Evolutionary conservation across 352 stramenopile genomes (phyloP).

Genomic region (Phytophthora brassicae): DNA sequence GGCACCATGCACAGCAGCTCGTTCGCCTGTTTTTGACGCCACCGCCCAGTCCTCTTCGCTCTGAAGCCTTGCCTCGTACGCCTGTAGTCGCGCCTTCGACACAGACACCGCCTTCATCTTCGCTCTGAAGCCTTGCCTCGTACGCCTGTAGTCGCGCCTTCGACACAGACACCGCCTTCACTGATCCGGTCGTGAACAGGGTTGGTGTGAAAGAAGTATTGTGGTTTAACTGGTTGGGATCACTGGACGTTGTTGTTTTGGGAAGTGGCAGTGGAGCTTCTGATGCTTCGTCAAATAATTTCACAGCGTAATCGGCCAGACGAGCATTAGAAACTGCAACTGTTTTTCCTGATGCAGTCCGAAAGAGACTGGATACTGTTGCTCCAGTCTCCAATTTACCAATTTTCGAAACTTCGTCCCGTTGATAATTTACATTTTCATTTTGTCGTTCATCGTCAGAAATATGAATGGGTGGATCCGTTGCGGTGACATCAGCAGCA

Average conservation of each 20-base stretch:
- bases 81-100: conserved; percentile 15
- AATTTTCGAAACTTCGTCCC: background rate
- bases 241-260: background rate
- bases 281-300: background rate
- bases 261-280: background rate
- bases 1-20: background rate
- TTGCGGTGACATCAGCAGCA: background rate
- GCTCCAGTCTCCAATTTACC: background rate
- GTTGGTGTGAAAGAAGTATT: background rate
- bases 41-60: background rate
- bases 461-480: background rate
- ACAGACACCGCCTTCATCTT: conserved; percentile 16
- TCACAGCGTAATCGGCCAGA: background rate
- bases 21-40: background rate
- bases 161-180: background rate
- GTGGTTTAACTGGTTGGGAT: background rate
- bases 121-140: background rate
- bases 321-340: background rate
- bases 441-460: background rate
- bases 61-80: conserved; percentile 19
- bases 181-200: background rate
- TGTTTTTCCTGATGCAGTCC: background rate
- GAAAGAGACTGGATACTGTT: background rate
- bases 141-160: background rate
- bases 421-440: background rate